Base-by-base conservation (phyloP, 306 rosid species). In the Coriaria nepalensis region DNA sequence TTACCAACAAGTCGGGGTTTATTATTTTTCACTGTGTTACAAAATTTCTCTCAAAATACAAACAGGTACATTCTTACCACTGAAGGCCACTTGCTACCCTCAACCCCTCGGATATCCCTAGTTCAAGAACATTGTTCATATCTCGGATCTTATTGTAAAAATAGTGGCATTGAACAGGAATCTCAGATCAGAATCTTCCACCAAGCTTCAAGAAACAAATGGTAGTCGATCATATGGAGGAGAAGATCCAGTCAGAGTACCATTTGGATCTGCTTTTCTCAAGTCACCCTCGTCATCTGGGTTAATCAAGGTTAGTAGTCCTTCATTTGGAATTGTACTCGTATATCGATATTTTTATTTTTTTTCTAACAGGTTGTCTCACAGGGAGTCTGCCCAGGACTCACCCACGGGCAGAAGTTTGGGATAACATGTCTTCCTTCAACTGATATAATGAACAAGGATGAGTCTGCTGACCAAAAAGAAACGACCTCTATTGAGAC, bases 71-170 rank as follows among this genome's bases (percentile, higher is more conserved):
- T 90, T 43, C 84, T 90, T 74, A 90, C 84, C 68, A 90, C 97
- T 6, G 97, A 90, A 75, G 97, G 97, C 61, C 97, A 90, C 79
- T 59, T 90, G 62, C 50, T 90, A 46, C 97, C 97, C 45, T 79
- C 77, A 53, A 81, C 97, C 65, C 93, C 93, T 62, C 90, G 84
- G 56, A 81, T 90, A 66, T 73, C 95, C 60, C 68, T 81, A 32
- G 78, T 52, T 52, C 79, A 61, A 51, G 95, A 90, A 61, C 93
- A 68, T 71, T 90, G 97, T 65, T 74, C 77, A 20, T 90, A 81
- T 73, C 48, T 70, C 56, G 95, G 93, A 51, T 73, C 93, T 45
- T 90, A 73, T 66, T 90, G 97, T 75, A 77, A 70, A 63, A 73
- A 58, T 60, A 64, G 66, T 40, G 66, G 73, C 46, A 34, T 12